Percentiles rank a stretch among this genome's conserved stretches.
phyloP scores from a whole-genome alignment of 2,329 filamentous ascomycete species.

The Zalaria obscura region DNA sequence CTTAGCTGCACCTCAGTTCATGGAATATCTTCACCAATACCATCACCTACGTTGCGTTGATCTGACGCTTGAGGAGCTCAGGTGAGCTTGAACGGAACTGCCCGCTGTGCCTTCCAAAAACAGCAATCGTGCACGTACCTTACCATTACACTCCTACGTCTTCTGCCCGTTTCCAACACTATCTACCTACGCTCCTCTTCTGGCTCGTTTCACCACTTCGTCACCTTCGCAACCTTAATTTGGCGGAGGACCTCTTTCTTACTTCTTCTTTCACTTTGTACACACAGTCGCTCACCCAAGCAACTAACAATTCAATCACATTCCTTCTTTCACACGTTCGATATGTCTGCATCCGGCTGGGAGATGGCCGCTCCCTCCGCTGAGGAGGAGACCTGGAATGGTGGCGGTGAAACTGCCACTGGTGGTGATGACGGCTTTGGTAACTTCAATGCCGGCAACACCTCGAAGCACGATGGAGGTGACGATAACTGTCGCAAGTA shows the following conservation, averaged over 20 bases:
- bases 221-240: constrained; percentile 44
- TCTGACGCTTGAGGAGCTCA: no score
- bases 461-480: constrained; percentile 15
- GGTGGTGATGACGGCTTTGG: background rate
- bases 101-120: no score
- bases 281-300: background rate
- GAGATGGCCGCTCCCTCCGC: no score
- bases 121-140: background rate
- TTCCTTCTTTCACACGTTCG: background rate
- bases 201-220: constrained; percentile 53
- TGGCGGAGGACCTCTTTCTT: background rate
- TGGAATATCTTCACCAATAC: no score
- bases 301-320: background rate
- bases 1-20: no score
- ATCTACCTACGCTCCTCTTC: constrained; percentile 35
- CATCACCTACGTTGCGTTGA: no score
- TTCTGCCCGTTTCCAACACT: background rate
- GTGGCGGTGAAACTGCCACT: background rate
- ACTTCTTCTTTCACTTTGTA: background rate
- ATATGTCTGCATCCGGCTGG: background rate
- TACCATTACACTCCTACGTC: background rate
- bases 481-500: constrained; percentile 24
- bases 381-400: background rate
- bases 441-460: constrained; percentile 12
- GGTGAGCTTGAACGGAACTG: no score